Evolutionary conservation across 371 early-diverging fungal species (phyloP).

Genomic region (Dinochytrium kinnereticum): DNA sequence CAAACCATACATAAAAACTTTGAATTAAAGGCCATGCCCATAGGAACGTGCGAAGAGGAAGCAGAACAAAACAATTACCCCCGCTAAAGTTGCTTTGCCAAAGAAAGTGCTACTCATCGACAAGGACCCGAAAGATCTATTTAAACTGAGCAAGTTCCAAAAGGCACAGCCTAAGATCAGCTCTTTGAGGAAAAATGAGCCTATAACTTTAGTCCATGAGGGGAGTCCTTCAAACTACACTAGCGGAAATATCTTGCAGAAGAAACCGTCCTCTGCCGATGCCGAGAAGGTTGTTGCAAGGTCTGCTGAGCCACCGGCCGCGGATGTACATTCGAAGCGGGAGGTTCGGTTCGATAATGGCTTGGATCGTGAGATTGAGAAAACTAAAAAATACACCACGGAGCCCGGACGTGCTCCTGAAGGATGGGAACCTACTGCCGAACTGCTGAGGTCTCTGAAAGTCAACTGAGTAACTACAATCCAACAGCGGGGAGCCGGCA

Average conservation of each 20-base stretch:
- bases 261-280: background rate
- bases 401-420: slow-evolving; percentile 14
- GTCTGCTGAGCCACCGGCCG: background rate
- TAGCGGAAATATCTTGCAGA: too few relatives aligned
- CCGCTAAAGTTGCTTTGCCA: slow-evolving; percentile 23
- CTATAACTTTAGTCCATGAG: too few relatives aligned
- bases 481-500: too few relatives aligned
- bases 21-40: background rate
- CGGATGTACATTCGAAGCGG: background rate
- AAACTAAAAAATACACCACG: slow-evolving; percentile 10
- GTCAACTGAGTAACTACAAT: background rate
- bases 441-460: background rate
- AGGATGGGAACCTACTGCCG: slow-evolving; percentile 10
- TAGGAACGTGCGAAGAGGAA: slow-evolving; percentile 23
- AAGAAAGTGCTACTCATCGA: slow-evolving; percentile 36
- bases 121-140: slow-evolving; percentile 50
- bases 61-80: slow-evolving; percentile 29
- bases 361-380: background rate
- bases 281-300: background rate
- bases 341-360: background rate
- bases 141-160: slow-evolving; percentile 58
- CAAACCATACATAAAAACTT: background rate
- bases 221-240: too few relatives aligned
- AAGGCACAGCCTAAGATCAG: slow-evolving; percentile 43
- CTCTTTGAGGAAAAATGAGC: slow-evolving; percentile 44